Conservation (phyloP, 306 rosid species). For the Gastrolobium villosum region DNA sequence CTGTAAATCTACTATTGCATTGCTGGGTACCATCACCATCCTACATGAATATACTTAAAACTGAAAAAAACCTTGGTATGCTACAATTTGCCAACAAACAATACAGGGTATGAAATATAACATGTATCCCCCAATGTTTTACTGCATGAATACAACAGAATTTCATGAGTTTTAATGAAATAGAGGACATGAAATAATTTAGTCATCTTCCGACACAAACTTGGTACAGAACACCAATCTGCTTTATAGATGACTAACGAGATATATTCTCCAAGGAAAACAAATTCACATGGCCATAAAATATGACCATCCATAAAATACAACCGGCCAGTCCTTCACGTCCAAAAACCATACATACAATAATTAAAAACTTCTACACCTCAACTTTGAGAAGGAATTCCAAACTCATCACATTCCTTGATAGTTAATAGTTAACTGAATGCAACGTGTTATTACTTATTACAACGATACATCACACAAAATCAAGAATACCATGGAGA, state of each 20-base stretch:
- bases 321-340: background rate
- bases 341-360: background rate
- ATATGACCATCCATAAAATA: background rate
- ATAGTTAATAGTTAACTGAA: background rate
- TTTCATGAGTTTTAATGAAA: slow-evolving; percentile 36
- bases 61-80: too few species aligned
- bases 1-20: too few species aligned
- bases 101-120: background rate
- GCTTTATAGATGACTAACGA: slow-evolving; percentile 73
- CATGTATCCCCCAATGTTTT: slow-evolving; percentile 39
- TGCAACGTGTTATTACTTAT: background rate
- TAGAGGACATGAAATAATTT: slow-evolving; percentile 43
- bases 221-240: slow-evolving; percentile 52
- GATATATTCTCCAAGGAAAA: background rate
- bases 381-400: background rate
- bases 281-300: background rate
- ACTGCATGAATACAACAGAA: slow-evolving; percentile 43
- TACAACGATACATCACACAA: background rate
- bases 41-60: too few species aligned
- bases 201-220: slow-evolving; percentile 96
- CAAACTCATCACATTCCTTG: too few species aligned
- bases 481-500: background rate
- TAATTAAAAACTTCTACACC: background rate
- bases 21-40: too few species aligned
- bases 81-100: too few species aligned